A percentile compares a stretch with the other conserved stretches of the same genome.
These are phyloP conservation scores for Hypoxylon lienhwacheense DNA, from an alignment of 495 filamentous ascomycete species.

Conservation along the genomic window DNA sequence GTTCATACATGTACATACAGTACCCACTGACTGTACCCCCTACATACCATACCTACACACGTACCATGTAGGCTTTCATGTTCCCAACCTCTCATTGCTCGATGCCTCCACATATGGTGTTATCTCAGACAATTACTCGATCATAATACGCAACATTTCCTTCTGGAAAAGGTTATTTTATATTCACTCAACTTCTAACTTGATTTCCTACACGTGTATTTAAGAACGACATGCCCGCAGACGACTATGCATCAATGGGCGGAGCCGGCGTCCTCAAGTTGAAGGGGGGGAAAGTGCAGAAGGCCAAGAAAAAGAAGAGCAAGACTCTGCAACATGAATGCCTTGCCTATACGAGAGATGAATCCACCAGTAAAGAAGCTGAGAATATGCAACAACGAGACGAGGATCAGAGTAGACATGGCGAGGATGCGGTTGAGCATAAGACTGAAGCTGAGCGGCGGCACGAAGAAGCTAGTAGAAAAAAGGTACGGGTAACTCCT, in stretches of 20 bases:
- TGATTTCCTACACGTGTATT: constrained; percentile 1
- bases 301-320: constrained; percentile 64
- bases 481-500: constrained; percentile 62
- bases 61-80: no score
- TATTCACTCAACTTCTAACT: no score
- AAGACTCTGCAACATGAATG: constrained; percentile 44
- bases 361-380: constrained; percentile 8
- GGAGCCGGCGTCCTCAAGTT: constrained; percentile 74
- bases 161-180: no score
- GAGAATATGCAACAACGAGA: constrained; percentile 19
- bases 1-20: no score
- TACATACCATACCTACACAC: no score
- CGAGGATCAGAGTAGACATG: constrained; percentile 25
- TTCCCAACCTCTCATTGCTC: no score
- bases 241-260: constrained; percentile 69
- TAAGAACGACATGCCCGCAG: constrained; percentile 53
- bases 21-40: no score
- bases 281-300: constrained; percentile 68
- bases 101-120: no score
- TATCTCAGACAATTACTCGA: no score
- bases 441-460: constrained; percentile 89
- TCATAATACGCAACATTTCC: no score
- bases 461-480: constrained; percentile 76
- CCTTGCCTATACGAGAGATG: constrained; percentile 36
- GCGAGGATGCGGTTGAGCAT: constrained; percentile 26